Evolutionary conservation across 225 moss, liverwort and hornwort genomes (phyloP).

Genomic region (Physcomitrium patens): DNA sequence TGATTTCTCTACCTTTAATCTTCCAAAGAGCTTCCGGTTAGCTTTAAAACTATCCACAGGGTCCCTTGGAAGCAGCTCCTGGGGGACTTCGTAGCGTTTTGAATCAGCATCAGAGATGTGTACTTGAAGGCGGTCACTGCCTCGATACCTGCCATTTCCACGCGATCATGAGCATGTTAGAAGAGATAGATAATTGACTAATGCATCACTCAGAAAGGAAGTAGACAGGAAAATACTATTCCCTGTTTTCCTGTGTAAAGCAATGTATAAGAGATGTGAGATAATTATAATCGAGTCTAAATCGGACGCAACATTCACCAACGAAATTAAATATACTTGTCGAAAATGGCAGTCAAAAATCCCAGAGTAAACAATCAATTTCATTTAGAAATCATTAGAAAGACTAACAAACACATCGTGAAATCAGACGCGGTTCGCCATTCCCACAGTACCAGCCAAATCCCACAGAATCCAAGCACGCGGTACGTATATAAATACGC

Average conservation of each 20-base stretch:
- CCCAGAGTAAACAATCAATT: background rate
- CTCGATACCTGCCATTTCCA: slow-evolving; percentile 40
- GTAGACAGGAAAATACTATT: too few relatives aligned
- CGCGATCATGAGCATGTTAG: background rate
- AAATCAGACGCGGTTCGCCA: background rate
- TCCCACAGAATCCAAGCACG: background rate
- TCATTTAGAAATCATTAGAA: background rate
- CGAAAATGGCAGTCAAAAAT: too few relatives aligned
- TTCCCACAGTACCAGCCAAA: background rate
- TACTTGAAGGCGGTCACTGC: slow-evolving; percentile 45
- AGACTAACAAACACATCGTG: too few relatives aligned
- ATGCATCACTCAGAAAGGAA: too few relatives aligned
- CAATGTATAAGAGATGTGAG: too few relatives aligned
- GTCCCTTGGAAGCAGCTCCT: slow-evolving; percentile 40
- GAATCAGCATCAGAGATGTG: slow-evolving; percentile 39
- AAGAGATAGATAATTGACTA: background rate
- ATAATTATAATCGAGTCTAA: too few relatives aligned
- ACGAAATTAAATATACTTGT: too few relatives aligned
- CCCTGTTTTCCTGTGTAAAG: too few relatives aligned
- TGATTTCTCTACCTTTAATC: slow-evolving; percentile 19
- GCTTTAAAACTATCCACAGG: slow-evolving; percentile 24
- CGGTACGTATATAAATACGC: background rate
- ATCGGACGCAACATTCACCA: too few relatives aligned
- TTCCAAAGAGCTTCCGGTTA: slow-evolving; percentile 28
- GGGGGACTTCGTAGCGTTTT: slow-evolving; percentile 49